Conservation (phyloP, 2,329 filamentous ascomycete species). For the Sporothrix phasma region DNA sequence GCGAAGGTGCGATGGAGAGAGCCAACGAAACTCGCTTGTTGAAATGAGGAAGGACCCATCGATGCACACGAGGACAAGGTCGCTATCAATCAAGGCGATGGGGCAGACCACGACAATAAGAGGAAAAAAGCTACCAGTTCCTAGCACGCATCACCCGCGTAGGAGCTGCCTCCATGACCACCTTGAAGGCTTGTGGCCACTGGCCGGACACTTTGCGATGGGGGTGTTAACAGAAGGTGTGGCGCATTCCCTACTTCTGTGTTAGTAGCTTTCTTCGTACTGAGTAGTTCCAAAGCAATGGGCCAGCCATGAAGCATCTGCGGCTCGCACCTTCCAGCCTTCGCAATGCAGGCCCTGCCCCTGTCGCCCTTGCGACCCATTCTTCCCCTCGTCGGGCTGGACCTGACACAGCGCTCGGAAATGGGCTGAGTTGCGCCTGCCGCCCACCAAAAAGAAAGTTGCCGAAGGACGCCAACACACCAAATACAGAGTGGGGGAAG, state of each 20-base stretch:
- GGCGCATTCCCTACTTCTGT: not conserved
- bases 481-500: not conserved
- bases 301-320: conserved; percentile 1
- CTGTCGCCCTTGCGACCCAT: not conserved
- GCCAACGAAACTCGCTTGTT: not conserved
- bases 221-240: not conserved
- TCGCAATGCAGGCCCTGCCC: not conserved
- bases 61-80: not conserved
- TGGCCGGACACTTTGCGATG: not conserved
- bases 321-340: conserved; percentile 2
- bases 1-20: not conserved
- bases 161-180: not conserved
- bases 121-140: not conserved
- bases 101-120: not conserved
- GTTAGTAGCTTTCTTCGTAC: too few species aligned
- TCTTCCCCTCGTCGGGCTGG: not conserved
- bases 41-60: conserved; percentile 2
- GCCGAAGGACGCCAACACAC: conserved; percentile 2
- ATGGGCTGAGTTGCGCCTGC: not conserved
- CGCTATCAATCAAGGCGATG: not conserved
- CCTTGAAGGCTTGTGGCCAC: too few species aligned
- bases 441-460: not conserved
- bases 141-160: not conserved
- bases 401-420: not conserved
- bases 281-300: not conserved